Base-by-base conservation (phyloP, 805 yeast species). In the Wickerhamiella lipophila region DNA sequence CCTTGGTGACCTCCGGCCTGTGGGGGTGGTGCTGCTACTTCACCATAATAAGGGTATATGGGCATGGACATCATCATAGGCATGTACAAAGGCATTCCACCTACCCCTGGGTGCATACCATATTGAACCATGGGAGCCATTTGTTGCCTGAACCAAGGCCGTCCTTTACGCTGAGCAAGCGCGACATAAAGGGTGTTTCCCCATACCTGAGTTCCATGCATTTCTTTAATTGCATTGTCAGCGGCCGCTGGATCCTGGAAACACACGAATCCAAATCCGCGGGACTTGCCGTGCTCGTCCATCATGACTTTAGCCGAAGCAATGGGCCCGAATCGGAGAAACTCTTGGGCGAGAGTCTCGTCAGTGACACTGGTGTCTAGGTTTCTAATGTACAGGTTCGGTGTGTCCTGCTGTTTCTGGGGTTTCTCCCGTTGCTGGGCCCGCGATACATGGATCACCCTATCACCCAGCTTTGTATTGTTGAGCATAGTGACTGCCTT, bases 241-340 rank as follows among this genome's bases (percentile, higher is more conserved):
- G 94, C 92, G 58, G 78, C 75, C 44, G 75, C 67, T 49, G 83
- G 80, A 53, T 67, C 68, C 57, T 76, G 78, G 60, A 74, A 84
- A 64, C 86, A 82, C 48, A 83, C 84, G 67, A 84, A 84, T 41
- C 92, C 94, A 60, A 81, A 84, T 18, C 92, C 88, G 60, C 78
- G 76, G 19, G 89, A 81, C 51, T 68, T 68, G 27, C 69, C 71
- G n/a, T 54, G 50, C 34, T 67, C 70, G 49, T 67, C 71, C 3
- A 77, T 73, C 66, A 78, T 76, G 22, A 77, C 68, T 49, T 75
- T 74, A 3, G 77, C 75, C 39, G 79, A 73, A 7, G 74, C 68
- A 30, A 78, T 73, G 23, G 64, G 67, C 12, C 83, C 83, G 60
- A 63, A 77, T 46, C 58, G 55, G 18, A 60, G 56, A 57, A 76